phyloP scores from a whole-genome alignment of 202 grass and related monocot species.

The Hordeum pubiflorum region DNA sequence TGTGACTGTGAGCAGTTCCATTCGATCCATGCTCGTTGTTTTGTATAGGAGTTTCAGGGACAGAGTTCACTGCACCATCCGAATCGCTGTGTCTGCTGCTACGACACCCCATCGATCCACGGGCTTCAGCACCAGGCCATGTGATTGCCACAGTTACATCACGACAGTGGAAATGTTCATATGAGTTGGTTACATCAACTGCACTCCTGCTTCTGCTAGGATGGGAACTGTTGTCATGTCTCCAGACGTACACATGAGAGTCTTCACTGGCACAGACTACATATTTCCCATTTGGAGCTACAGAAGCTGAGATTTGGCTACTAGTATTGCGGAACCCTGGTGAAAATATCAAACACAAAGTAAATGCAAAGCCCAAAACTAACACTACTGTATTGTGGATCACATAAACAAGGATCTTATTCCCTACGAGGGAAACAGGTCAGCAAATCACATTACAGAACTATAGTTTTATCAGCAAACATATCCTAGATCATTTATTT shows the following conservation, averaged over 20 bases:
- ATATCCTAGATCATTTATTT: not conserved
- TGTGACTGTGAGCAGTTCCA: conserved; percentile 24
- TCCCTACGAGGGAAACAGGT: not conserved
- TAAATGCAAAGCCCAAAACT: not conserved
- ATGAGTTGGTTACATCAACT: conserved; percentile 72
- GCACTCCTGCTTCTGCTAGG: conserved; percentile 53
- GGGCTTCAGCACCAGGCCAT: conserved; percentile 52
- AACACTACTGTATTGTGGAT: not conserved
- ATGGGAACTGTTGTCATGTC: conserved; percentile 73
- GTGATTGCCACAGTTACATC: conserved; percentile 76
- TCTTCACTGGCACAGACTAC: conserved; percentile 89
- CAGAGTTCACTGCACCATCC: conserved; percentile 37
- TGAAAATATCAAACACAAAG: not conserved
- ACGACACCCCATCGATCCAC: conserved; percentile 20
- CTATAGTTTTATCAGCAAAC: not conserved
- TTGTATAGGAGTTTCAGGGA: conserved; percentile 19
- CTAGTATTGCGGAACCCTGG: conserved; percentile 93
- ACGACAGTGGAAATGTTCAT: conserved; percentile 85
- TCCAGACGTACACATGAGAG: conserved; percentile 92
- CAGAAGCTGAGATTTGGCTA: conserved; percentile 92
- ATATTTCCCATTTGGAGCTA: conserved; percentile 84
- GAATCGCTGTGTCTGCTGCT: conserved; percentile 46
- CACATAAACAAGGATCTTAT: not conserved
- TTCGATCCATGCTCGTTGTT: conserved; percentile 19
- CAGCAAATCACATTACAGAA: not conserved